phyloP scores from a whole-genome alignment of 495 filamentous ascomycete genomes.

The Xylaria scruposa region DNA sequence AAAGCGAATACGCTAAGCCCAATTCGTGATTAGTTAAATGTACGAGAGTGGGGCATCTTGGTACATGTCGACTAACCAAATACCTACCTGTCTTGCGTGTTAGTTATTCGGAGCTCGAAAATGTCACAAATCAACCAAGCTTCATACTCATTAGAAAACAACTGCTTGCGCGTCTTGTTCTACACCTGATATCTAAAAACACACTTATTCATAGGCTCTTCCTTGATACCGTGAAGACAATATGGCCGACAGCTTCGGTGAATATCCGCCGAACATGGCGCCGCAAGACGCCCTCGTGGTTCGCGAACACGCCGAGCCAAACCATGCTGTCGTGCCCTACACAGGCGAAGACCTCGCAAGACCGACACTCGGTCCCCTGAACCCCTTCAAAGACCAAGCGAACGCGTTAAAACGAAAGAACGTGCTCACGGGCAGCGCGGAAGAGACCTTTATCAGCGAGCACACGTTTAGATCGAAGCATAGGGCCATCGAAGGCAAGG shows the following conservation, averaged over 20 bases:
- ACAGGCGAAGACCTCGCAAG: slow-evolving; percentile 70
- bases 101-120: not conserved
- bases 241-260: slow-evolving; percentile 60
- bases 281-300: slow-evolving; percentile 61
- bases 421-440: slow-evolving; percentile 85
- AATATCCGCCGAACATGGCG: slow-evolving; percentile 64
- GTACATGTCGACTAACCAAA: not conserved
- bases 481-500: slow-evolving; percentile 68
- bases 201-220: not conserved
- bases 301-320: slow-evolving; percentile 54
- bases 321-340: slow-evolving; percentile 69
- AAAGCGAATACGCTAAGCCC: not conserved
- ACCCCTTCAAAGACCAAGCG: slow-evolving; percentile 75
- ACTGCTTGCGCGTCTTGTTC: slow-evolving; percentile 3
- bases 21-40: not conserved
- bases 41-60: not conserved
- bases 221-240: slow-evolving; percentile 30
- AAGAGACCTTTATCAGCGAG: slow-evolving; percentile 88
- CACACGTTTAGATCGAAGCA: slow-evolving; percentile 85
- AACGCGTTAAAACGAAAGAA: slow-evolving; percentile 79
- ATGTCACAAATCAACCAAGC: not conserved
- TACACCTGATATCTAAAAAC: not conserved
- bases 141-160: not conserved
- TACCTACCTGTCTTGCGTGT: not conserved
- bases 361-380: slow-evolving; percentile 73